Percentiles rank a stretch among this genome's conserved stretches.
Conservation (phyloP, 2,329 filamentous ascomycete genomes). For the Neopestalotiopsis clavispora region DNA sequence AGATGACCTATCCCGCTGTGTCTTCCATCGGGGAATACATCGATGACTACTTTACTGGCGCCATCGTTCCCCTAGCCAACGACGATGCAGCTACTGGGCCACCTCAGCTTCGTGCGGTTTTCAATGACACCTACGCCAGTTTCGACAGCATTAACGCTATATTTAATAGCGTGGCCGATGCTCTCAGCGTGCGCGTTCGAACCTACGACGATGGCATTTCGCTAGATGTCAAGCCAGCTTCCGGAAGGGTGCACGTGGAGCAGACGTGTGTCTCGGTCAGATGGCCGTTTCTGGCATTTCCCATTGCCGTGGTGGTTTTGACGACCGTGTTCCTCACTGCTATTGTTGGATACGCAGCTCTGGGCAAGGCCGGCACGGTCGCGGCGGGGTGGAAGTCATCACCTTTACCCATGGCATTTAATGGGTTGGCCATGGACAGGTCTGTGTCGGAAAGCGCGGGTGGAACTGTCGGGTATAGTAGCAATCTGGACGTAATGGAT, state of each 20-base stretch:
- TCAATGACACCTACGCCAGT: conserved; percentile 2
- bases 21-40: not conserved
- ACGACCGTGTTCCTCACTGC: conserved; percentile 1
- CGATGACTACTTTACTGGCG: not conserved
- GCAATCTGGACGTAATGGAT: not conserved
- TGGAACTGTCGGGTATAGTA: not conserved
- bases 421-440: not conserved
- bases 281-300: conserved; percentile 10
- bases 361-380: not conserved
- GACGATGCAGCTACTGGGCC: not conserved
- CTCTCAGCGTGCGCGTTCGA: conserved; percentile 1
- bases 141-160: conserved; percentile 1
- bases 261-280: conserved; percentile 13
- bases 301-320: not conserved
- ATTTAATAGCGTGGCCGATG: not conserved
- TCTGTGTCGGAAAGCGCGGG: not conserved
- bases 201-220: not conserved
- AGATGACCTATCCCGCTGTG: not conserved
- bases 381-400: conserved; percentile 10
- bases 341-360: not conserved
- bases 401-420: not conserved
- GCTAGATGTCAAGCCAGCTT: not conserved
- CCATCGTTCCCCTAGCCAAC: not conserved
- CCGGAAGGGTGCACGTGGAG: not conserved
- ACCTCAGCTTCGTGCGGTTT: not conserved